A percentile compares a stretch with the other conserved stretches of the same genome.
Evolutionary conservation across 75 land plant genomes (phyloP).

Genomic region (Adiantum capillusveneris): DNA sequence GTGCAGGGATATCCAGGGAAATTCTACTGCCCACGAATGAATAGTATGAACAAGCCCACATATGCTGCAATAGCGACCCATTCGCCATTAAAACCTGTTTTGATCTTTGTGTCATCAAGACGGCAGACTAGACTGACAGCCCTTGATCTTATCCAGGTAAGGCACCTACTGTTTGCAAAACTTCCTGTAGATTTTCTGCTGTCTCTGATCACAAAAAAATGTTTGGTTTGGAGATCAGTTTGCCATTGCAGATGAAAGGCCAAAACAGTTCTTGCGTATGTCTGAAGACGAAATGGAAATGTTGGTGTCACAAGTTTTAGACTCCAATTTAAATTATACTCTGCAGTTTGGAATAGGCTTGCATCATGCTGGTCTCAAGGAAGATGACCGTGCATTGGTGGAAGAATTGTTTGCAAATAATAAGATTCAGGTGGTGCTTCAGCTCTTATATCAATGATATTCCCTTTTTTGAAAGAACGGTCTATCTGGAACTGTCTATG

Average conservation of each 20-base stretch:
- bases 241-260: conserved; percentile 87
- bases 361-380: conserved; percentile 97
- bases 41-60: conserved; percentile 98
- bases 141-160: conserved; percentile 92
- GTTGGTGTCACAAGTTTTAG: conserved; percentile 72
- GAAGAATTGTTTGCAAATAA: conserved; percentile 90
- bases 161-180: too few species aligned
- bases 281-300: conserved; percentile 70
- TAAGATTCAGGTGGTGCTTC: conserved; percentile 90
- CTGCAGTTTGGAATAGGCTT: conserved; percentile 96
- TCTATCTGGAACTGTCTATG: background rate
- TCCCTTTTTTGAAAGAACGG: too few species aligned
- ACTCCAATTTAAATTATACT: conserved; percentile 81
- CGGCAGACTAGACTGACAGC: conserved; percentile 97
- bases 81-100: conserved; percentile 92
- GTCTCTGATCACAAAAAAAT: too few species aligned
- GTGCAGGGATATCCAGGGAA: conserved; percentile 99
- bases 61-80: conserved; percentile 98
- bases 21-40: conserved; percentile 97
- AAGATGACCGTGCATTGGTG: conserved; percentile 83
- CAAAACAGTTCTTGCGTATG: conserved; percentile 75
- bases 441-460: too few species aligned
- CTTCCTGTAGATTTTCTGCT: too few species aligned
- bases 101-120: conserved; percentile 95
- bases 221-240: too few species aligned